Conservation (phyloP, 1,139 yeast genomes). For the Eremothecium cymbalariae region DNA sequence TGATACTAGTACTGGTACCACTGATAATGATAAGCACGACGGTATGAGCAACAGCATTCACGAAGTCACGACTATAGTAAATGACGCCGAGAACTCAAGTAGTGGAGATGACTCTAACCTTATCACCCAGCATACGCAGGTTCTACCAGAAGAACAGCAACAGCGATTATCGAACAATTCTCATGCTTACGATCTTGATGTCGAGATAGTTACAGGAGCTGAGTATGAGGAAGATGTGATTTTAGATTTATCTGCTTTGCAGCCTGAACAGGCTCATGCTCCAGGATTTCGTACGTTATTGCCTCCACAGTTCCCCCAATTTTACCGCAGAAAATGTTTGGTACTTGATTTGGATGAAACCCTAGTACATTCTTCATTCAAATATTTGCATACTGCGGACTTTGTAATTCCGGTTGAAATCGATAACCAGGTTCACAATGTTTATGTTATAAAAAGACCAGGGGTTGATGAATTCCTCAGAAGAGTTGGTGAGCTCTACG, state of each 20-base stretch:
- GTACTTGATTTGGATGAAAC: slow-evolving; percentile 94
- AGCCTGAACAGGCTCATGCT: slow-evolving; percentile 60
- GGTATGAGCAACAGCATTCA: slow-evolving; percentile 1
- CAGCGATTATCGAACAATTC: slow-evolving; percentile 7
- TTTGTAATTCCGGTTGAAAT: slow-evolving; percentile 91
- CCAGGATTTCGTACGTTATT: slow-evolving; percentile 61
- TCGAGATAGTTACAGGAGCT: slow-evolving; percentile 18
- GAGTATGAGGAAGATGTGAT: slow-evolving; percentile 21
- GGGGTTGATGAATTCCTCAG: slow-evolving; percentile 91
- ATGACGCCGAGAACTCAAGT: slow-evolving; percentile 16
- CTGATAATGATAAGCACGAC: slow-evolving; percentile 15
- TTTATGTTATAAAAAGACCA: slow-evolving; percentile 92
- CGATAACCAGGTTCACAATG: slow-evolving; percentile 86
- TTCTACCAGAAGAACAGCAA: not conserved
- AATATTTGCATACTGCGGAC: slow-evolving; percentile 85
- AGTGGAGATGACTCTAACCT: slow-evolving; percentile 18
- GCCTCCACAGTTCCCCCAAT: slow-evolving; percentile 35
- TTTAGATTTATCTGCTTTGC: slow-evolving; percentile 53
- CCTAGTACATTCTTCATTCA: slow-evolving; percentile 89
- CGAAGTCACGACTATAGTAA: slow-evolving; percentile 15
- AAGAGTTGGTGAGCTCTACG: slow-evolving; percentile 77
- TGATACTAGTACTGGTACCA: slow-evolving; percentile 24
- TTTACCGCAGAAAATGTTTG: slow-evolving; percentile 66
- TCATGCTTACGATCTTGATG: slow-evolving; percentile 16
- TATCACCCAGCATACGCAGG: slow-evolving; percentile 1